phyloP scores from a whole-genome alignment of 2,329 filamentous ascomycete species.

The Colletotrichum incanum region DNA sequence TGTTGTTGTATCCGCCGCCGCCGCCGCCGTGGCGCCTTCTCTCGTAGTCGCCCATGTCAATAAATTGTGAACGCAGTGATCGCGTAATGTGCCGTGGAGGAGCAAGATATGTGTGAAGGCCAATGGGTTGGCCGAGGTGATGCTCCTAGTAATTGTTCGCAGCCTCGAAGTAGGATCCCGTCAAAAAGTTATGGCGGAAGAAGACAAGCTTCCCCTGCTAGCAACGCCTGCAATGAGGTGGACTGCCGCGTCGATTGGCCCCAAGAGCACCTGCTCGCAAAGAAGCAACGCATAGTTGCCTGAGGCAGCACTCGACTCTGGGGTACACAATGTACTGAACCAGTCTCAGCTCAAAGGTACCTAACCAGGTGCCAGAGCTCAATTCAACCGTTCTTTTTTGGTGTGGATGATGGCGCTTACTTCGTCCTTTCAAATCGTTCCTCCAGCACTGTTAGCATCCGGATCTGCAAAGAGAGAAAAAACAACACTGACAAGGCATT shows the following conservation, averaged over 20 bases:
- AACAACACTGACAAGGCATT: background rate
- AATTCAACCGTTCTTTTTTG: too few relatives aligned
- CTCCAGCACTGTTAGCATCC: background rate
- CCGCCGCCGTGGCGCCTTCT: slow-evolving; percentile 62
- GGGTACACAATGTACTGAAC: background rate
- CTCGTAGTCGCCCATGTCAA: slow-evolving; percentile 70
- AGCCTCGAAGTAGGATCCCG: slow-evolving; percentile 35
- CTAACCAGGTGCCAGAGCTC: background rate
- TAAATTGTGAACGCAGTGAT: background rate
- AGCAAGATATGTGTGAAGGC: background rate
- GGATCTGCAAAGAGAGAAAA: background rate
- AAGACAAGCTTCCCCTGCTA: slow-evolving; percentile 42
- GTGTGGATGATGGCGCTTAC: too few relatives aligned
- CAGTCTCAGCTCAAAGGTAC: background rate
- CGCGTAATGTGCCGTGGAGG: background rate
- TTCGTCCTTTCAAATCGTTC: background rate
- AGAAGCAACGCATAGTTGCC: slow-evolving; percentile 29
- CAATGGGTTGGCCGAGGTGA: slow-evolving; percentile 12
- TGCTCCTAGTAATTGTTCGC: background rate
- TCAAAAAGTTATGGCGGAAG: slow-evolving; percentile 38
- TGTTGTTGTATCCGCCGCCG: slow-evolving; percentile 72
- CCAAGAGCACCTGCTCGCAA: slow-evolving; percentile 1
- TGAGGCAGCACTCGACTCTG: slow-evolving; percentile 33
- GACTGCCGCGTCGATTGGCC: slow-evolving; percentile 18
- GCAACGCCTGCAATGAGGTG: slow-evolving; percentile 7